These are phyloP conservation scores for Pseudofabraea citricarpa DNA, from an alignment of 2,329 filamentous ascomycete genomes.

Conservation along the genomic window DNA sequence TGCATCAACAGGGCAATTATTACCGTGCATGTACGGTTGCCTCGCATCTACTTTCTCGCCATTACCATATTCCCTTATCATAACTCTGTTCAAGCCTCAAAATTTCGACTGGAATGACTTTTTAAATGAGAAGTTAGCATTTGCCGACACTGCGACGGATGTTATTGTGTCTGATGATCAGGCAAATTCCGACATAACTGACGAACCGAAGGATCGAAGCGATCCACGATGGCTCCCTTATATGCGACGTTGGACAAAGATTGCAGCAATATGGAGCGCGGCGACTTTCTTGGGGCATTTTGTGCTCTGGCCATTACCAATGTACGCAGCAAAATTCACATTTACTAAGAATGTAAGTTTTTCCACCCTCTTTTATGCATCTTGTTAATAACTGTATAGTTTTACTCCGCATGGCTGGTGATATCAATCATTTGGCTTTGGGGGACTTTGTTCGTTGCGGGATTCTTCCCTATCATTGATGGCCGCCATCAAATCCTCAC, in stretches of 20 bases:
- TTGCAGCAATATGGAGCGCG: conserved; percentile 40
- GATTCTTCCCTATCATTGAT: conserved; percentile 45
- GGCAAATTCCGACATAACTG: conserved; percentile 1
- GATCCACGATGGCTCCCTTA: conserved; percentile 18
- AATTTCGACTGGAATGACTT: conserved; percentile 33
- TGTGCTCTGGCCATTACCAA: conserved; percentile 50
- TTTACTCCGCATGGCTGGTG: conserved; percentile 46
- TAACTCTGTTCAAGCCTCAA: conserved; percentile 33
- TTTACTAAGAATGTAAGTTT: conserved; percentile 35
- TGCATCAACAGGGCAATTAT: conserved; percentile 39
- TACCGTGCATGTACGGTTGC: conserved; percentile 48
- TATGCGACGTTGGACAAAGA: conserved; percentile 39
- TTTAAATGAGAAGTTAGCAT: conserved; percentile 35
- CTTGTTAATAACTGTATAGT: conserved; percentile 25
- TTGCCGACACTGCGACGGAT: conserved; percentile 23
- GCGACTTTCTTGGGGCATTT: conserved; percentile 48
- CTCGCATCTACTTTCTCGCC: conserved; percentile 40
- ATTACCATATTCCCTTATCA: conserved; percentile 36
- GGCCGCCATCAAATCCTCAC: conserved; percentile 31
- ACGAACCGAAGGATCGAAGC: conserved; percentile 22
- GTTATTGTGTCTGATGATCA: background rate
- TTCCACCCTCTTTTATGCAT: background rate
- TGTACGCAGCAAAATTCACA: conserved; percentile 47
- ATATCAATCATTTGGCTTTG: conserved; percentile 48
- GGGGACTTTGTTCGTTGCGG: conserved; percentile 43